These are phyloP conservation scores for Myxozyma lipomycoides DNA, from an alignment of 805 yeast species.

Conservation along the genomic window DNA sequence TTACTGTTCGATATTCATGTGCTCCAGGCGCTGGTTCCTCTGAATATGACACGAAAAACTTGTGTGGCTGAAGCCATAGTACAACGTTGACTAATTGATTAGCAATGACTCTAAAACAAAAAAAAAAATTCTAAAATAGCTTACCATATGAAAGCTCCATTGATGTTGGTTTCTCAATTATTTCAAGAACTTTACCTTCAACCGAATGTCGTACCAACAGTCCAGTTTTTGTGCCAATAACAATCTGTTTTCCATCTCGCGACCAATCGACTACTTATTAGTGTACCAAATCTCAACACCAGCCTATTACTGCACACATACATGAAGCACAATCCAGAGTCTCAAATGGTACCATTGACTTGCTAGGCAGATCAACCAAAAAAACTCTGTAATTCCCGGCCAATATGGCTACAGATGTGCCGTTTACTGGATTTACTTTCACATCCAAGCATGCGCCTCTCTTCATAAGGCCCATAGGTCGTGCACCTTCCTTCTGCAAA, in stretches of 20 bases:
- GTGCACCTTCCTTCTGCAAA: neutral
- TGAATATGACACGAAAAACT: constrained; percentile 30
- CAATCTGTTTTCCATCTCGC: constrained; percentile 30
- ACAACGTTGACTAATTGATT: constrained; percentile 12
- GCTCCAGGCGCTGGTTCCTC: constrained; percentile 21
- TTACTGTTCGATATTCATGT: constrained; percentile 25
- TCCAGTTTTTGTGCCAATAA: constrained; percentile 29
- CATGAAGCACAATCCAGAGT: constrained; percentile 2
- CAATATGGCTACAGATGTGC: constrained; percentile 20
- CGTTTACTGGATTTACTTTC: constrained; percentile 18
- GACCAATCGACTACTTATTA: constrained; percentile 31
- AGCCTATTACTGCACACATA: constrained; percentile 1
- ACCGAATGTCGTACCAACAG: constrained; percentile 19
- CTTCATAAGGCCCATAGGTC: constrained; percentile 1
- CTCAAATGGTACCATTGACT: neutral
- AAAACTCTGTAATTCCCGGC: constrained; percentile 8
- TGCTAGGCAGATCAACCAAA: neutral
- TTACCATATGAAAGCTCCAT: constrained; percentile 10
- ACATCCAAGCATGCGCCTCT: neutral
- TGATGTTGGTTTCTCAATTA: constrained; percentile 21
- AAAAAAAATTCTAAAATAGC: neutral
- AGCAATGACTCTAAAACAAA: neutral
- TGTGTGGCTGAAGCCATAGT: constrained; percentile 29
- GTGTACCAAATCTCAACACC: neutral
- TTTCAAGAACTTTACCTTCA: constrained; percentile 13